Conservation (phyloP, 345 rosid species). For the Chamaenerion angustifolium region DNA sequence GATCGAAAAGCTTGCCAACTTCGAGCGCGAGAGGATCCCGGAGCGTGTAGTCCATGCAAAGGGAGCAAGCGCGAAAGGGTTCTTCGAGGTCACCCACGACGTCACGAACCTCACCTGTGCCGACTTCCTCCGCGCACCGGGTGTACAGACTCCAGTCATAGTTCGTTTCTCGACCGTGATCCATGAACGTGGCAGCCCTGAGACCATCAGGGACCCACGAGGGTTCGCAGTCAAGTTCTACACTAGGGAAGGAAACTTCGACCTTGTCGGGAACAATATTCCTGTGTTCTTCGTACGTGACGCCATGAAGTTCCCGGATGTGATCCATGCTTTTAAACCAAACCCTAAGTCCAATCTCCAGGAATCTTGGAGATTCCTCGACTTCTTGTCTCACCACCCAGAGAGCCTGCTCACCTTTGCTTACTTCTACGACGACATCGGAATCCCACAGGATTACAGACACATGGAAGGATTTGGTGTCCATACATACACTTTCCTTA, state of each 20-base stretch:
- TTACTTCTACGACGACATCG: conserved; percentile 4
- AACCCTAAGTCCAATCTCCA: conserved; percentile 10
- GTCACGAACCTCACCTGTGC: conserved; percentile 64
- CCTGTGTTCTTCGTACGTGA: conserved; percentile 7
- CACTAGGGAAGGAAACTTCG: conserved; percentile 46
- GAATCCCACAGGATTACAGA: conserved; percentile 6
- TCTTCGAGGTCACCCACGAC: conserved; percentile 92
- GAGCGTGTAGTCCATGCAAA: conserved; percentile 94
- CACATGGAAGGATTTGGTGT: conserved; percentile 8
- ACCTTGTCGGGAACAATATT: conserved; percentile 8
- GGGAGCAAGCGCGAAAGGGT: conserved; percentile 95
- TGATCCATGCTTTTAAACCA: conserved; percentile 4
- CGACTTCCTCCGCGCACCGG: conserved; percentile 82
- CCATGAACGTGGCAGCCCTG: conserved; percentile 97
- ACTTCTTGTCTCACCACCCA: conserved; percentile 9
- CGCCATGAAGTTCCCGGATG: conserved; percentile 9
- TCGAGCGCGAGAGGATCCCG: conserved; percentile 80
- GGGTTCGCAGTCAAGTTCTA: conserved; percentile 92
- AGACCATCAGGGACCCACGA: conserved; percentile 81
- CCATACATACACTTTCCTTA: conserved; percentile 1
- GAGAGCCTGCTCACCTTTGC: conserved; percentile 7
- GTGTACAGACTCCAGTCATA: conserved; percentile 82
- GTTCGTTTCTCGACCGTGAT: conserved; percentile 92
- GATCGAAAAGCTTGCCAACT: conserved; percentile 77
- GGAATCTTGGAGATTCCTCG: conserved; percentile 13